Base-by-base conservation (phyloP, 139 green algal species). In the Helicosporidium sp. region DNA sequence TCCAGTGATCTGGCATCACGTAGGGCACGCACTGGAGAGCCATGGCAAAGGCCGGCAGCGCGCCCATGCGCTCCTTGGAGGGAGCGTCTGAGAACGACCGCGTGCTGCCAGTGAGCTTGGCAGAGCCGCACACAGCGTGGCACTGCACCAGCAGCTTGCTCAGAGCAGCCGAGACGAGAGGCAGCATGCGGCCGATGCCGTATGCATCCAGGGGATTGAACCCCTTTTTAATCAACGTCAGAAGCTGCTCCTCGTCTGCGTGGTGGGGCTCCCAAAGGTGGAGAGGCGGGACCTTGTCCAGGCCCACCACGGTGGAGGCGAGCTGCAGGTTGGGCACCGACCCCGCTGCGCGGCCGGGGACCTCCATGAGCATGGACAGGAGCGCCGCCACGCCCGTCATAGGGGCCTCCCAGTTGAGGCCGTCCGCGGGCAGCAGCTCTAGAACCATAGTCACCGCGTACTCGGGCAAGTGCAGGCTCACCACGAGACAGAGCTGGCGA, bases 361-460 rank as follows among this genome's bases (percentile, higher is more conserved):
- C 41, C 13, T 24, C 52, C 3, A 76, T 26, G 4, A 80, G 43
- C 18, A 83, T 48, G 18, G 51, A 45, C 7, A 78, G 61, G 41
- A 88, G 56, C 6, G 71, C 67, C 20, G 49, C 43, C 17, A 84
- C 43, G 10, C 65, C 77, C 7, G 75, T 55, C 51, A 77, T 51
- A 37, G 57, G 31, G 24, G 52, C 44, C 18, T 77, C 64, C 63
- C 72, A 77, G 18, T 73, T 66, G 5, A 55, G 35, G 17, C 41
- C 24, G 33, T 84, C 71, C 37, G 41, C 37, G 3, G 26, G 43
- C 18, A 92, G 63, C 57, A 91, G 63, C 40, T 91, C 74, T 36
- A 77, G 25, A 5, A 88, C 41, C 40, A 92, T 62, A 26, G 56
- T 49, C 3, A 91, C 23, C 26, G 60, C 74, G 39, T 69, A 85